Percentiles rank a stretch among this genome's conserved stretches.
These are phyloP conservation scores for Calonectria naviculata DNA, from an alignment of 2,329 filamentous ascomycete species.

Conservation along the genomic window DNA sequence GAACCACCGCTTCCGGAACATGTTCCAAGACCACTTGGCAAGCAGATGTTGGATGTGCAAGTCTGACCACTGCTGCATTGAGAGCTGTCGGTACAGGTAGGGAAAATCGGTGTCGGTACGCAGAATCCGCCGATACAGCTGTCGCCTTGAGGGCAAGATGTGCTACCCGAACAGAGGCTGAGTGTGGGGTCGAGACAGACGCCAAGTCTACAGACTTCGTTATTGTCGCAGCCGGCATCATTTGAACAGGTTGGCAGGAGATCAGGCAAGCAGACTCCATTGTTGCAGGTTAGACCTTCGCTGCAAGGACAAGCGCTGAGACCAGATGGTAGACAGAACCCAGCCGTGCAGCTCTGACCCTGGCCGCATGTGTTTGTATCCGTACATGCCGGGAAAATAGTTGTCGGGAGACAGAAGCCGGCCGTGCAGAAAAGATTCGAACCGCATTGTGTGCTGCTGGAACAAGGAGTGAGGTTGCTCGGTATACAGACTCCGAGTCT, in stretches of 20 bases:
- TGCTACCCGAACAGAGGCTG: not conserved
- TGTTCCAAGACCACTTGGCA: not conserved
- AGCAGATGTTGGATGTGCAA: not conserved
- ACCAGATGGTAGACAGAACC: not conserved
- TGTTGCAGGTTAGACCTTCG: not conserved
- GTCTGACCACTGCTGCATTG: not conserved
- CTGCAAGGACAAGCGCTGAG: not conserved
- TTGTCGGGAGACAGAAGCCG: not conserved
- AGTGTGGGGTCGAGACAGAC: not conserved
- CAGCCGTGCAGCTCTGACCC: slow-evolving; percentile 3
- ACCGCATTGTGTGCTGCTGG: not conserved
- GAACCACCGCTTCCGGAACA: not conserved
- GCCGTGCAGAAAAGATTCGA: not conserved
- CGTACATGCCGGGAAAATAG: not conserved
- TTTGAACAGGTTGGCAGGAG: not conserved
- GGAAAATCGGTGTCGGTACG: not conserved
- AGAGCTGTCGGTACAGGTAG: not conserved
- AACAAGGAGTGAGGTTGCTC: not conserved
- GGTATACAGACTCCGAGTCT: slow-evolving; percentile 3
- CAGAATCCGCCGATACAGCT: slow-evolving; percentile 10
- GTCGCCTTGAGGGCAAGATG: not conserved
- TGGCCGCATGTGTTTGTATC: not conserved
- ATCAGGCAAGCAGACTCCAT: slow-evolving; percentile 3
- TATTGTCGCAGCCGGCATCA: not conserved
- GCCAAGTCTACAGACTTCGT: not conserved